phyloP scores from a whole-genome alignment of 306 rosid genomes.

The Mimosa bimucronata region DNA sequence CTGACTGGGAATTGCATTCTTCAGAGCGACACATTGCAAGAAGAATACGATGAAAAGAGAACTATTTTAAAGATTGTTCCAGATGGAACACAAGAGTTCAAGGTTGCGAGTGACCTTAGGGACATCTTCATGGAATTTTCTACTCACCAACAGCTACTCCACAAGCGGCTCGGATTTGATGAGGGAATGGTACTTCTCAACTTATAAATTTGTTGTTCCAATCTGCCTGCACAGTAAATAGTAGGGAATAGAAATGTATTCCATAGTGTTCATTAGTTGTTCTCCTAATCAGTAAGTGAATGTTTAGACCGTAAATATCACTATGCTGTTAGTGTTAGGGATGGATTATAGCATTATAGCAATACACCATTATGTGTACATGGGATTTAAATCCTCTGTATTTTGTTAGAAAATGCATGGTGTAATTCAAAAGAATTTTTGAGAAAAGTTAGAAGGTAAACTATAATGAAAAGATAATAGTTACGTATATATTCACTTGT shows the following conservation, averaged over 20 bases:
- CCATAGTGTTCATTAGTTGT: background rate
- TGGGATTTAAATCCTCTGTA: constrained; percentile 1
- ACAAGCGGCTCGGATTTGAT: constrained; percentile 51
- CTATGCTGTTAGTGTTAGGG: background rate
- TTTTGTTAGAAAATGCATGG: background rate
- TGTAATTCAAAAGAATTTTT: background rate
- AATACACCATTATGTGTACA: background rate
- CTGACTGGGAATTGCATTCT: constrained; percentile 30
- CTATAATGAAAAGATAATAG: background rate
- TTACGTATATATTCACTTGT: background rate
- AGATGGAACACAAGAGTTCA: constrained; percentile 52
- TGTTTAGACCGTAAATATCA: background rate
- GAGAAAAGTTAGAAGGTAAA: background rate
- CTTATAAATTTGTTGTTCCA: background rate
- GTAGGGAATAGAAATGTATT: background rate
- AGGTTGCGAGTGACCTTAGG: constrained; percentile 47
- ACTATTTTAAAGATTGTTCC: constrained; percentile 51
- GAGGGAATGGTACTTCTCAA: constrained; percentile 46
- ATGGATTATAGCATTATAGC: background rate
- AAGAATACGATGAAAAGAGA: constrained; percentile 19
- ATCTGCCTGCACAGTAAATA: background rate
- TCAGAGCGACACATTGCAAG: constrained; percentile 42
- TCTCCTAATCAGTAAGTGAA: background rate
- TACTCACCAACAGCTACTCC: constrained; percentile 50
- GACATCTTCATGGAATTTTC: constrained; percentile 52